Evolutionary conservation across 805 yeast species (phyloP), one percentile per base, ranked within the genome.

Genomic region (Ogataea philodendri): DNA sequence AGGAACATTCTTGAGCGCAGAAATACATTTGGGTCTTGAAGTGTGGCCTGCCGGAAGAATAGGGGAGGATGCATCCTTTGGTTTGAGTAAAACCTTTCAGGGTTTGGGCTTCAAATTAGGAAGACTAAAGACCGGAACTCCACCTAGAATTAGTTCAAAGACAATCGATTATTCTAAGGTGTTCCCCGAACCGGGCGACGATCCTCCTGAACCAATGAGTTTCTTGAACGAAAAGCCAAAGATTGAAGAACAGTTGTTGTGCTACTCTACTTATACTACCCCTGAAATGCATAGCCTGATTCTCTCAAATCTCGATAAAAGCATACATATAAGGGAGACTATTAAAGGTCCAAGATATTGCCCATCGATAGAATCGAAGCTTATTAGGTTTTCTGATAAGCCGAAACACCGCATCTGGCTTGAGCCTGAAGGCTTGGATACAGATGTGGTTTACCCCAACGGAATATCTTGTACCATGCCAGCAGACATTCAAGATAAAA

Each of bases 401-500:
- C 63, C 70, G 3, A 65, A 77, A 0, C 98, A 93, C 57, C 72
- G 81, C 38, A 78, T 93, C 4, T 93, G 98, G 98, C 65, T 93
- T 6, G 98, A 93, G 60, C 97, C 97, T 0, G 99, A 93, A 59
- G 98, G 98, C 0, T 64, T 89, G 11, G 82, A 85, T 49, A 76
- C 90, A 0, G 81, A 86, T 54, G 65, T 85, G n/a, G 82, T 93
- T 9, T 93, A 93, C 55, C 99, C 99, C 0, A 93, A 90, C 53
- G 99, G 99, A 10, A 86, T 93, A 11, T 85, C 96, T 2, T 83
- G 89, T 51, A 88, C 98, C 0, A 84, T 93, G 95, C 98, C 98
- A 0, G 93, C 78, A 22, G 97, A 90, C 15, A 81, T 89, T 19
- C 99, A 93, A 60, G 71, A 70, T 15, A 67, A 74, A 45, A 72